phyloP scores from a whole-genome alignment of 176 grass and related monocot species.

The Puccinellia tenuiflora region DNA sequence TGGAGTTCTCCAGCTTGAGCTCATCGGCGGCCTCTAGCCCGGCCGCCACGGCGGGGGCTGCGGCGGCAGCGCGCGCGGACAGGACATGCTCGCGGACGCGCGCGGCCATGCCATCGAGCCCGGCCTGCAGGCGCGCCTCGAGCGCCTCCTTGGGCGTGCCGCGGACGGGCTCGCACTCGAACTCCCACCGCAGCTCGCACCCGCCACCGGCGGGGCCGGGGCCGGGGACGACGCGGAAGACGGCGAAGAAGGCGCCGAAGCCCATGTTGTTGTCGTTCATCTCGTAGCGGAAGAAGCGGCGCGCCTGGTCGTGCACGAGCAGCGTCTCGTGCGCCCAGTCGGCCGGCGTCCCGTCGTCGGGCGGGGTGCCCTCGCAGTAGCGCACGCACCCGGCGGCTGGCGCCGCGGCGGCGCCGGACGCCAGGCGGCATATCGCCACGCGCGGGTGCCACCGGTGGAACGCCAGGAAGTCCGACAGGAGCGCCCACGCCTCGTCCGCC shows the following conservation, averaged over 20 bases:
- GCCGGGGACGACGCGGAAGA: slow-evolving; percentile 33
- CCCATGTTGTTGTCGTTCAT: slow-evolving; percentile 93
- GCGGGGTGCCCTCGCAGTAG: slow-evolving; percentile 54
- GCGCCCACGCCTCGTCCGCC: slow-evolving; percentile 58
- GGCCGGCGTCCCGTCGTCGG: not conserved
- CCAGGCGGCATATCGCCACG: slow-evolving; percentile 42
- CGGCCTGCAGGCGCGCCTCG: slow-evolving; percentile 41
- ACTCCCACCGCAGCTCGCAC: slow-evolving; percentile 52
- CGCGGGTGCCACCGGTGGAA: slow-evolving; percentile 73
- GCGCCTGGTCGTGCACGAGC: slow-evolving; percentile 42
- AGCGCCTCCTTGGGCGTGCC: slow-evolving; percentile 40
- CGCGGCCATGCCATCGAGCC: slow-evolving; percentile 43
- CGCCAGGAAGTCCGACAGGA: slow-evolving; percentile 72
- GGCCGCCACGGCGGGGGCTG: not conserved
- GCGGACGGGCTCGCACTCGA: slow-evolving; percentile 47
- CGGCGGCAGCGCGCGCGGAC: not conserved
- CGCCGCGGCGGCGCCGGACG: not conserved
- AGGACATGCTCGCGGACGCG: slow-evolving; percentile 27
- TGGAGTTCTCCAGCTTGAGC: slow-evolving; percentile 40
- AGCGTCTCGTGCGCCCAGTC: slow-evolving; percentile 88
- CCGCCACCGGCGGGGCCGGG: not conserved
- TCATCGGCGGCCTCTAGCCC: slow-evolving; percentile 19
- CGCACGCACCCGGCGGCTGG: slow-evolving; percentile 45
- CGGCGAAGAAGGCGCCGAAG: slow-evolving; percentile 55
- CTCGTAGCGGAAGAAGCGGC: slow-evolving; percentile 74